Base-by-base conservation (phyloP, 2,329 filamentous ascomycete genomes). In the Botrytis squamosa region DNA sequence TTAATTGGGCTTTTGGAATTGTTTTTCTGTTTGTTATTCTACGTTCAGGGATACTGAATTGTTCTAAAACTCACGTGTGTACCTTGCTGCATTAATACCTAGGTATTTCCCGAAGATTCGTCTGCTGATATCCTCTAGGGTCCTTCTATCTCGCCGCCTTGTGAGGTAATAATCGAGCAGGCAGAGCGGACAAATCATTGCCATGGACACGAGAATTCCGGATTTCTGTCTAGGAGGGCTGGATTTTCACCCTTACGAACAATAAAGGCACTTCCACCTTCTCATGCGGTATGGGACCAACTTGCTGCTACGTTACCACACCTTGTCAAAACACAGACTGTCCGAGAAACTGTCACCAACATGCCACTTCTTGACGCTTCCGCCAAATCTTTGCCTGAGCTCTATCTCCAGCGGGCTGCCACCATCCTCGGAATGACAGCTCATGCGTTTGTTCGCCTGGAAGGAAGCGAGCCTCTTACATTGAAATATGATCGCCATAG, bases 401-500 rank as follows among this genome's bases (percentile, higher is more conserved):
- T 65, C 40, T 65, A 65, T 29, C 63, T 65, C 63, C 63, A 44
- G 25, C 63, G 63, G 16, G 63, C 63, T 46, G 63, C 63, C 14
- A 65, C 20, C 40, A 65, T 65, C n/a, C 63, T 65, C 44, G 63
- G 63, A 65, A 65, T 65, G 40, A 46, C 63, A 29, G 63, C 63
- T 38, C 63, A 65, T 65, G 63, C n/a, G 0, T 65, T 65, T 33
- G 63, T 65, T 65, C 63, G 63, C 63, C 29, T 65, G 12, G 63
- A 65, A 46, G 63, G 63, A 65, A 65, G 63, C 42, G 63, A 65
- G 63, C 40, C n/a, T 65, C n/a, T 65, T n/a, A 65, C 42, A 65
- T 29, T 65, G 42, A 65, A 46, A 65, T 65, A 65, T 42, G 63
- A 65, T 4, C n/a, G n/a, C 29, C 63, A 65, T 33, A 65, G 40